Conservation (phyloP, 148 eudicot species). For the Cornus controversa region DNA sequence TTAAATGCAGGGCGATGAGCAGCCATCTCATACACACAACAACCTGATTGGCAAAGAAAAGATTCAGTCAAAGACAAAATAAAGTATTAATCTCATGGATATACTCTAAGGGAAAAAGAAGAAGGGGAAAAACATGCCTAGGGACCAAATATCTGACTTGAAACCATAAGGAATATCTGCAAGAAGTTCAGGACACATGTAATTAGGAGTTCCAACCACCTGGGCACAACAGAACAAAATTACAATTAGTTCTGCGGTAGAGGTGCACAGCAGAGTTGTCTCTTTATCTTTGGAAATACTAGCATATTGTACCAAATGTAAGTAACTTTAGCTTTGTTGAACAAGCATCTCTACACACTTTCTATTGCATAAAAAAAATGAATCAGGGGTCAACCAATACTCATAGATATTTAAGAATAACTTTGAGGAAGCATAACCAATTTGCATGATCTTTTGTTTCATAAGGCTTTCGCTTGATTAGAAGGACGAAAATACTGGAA, state of each 20-base stretch:
- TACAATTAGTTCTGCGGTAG: constrained; percentile 16
- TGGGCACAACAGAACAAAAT: constrained; percentile 26
- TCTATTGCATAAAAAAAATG: neutral
- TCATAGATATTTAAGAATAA: neutral
- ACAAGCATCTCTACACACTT: neutral
- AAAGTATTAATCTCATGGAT: neutral
- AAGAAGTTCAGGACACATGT: constrained; percentile 99
- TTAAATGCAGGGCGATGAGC: constrained; percentile 99
- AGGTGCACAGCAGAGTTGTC: constrained; percentile 3
- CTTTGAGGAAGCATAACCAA: neutral
- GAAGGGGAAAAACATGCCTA: constrained; percentile 45
- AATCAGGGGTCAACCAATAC: neutral
- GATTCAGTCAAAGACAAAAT: constrained; percentile 14
- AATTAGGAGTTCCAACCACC: constrained; percentile 99
- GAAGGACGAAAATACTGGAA: neutral
- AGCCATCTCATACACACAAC: constrained; percentile 98
- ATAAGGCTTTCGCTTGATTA: neutral
- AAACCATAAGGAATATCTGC: constrained; percentile 99
- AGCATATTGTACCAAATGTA: neutral
- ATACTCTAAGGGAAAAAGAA: neutral
- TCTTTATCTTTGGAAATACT: neutral
- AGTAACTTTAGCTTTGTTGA: neutral
- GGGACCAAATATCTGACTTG: constrained; percentile 98
- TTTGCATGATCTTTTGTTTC: neutral
- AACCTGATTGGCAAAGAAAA: constrained; percentile 51